Evolutionary conservation across 2,329 filamentous ascomycete genomes (phyloP).

Genomic region (Penicillium aurantiogriseum): DNA sequence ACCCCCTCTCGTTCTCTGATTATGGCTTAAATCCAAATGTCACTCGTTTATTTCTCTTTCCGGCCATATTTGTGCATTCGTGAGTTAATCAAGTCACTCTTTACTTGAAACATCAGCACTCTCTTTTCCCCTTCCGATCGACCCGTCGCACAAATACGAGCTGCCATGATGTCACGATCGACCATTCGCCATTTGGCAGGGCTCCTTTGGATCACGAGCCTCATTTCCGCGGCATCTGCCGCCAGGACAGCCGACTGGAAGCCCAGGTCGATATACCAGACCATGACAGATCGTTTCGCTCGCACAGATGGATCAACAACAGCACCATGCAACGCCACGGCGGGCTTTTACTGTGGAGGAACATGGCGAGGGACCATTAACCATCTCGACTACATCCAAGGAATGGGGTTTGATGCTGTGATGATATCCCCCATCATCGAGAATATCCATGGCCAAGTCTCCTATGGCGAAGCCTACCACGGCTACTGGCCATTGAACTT

Average conservation of each 20-base stretch:
- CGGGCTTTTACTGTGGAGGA: constrained; percentile 50
- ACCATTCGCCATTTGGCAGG: not conserved
- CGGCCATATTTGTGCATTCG: not conserved
- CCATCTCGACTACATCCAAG: constrained; percentile 52
- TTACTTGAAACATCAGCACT: not conserved
- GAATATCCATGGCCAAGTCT: constrained; percentile 38
- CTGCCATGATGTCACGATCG: constrained; percentile 11
- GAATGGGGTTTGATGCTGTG: constrained; percentile 51
- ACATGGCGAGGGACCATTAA: constrained; percentile 51
- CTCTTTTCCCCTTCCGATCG: not conserved
- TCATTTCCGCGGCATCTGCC: constrained; percentile 18
- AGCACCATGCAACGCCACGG: constrained; percentile 30
- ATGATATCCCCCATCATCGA: constrained; percentile 46
- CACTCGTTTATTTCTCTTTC: not conserved
- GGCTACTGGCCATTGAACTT: constrained; percentile 53
- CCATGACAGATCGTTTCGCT: constrained; percentile 49
- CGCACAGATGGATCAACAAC: constrained; percentile 41
- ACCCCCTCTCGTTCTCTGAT: not conserved
- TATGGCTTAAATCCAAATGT: constrained; percentile 2
- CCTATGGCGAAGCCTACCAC: constrained; percentile 50
- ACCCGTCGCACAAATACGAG: constrained; percentile 2
- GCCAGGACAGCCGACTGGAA: constrained; percentile 39
- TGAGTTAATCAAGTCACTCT: not conserved
- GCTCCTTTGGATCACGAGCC: not conserved
- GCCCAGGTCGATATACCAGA: constrained; percentile 46